A percentile compares a stretch with the other conserved stretches of the same genome.
Conservation (phyloP, 2,329 filamentous ascomycete genomes). For the Diaporthe humulicola region DNA sequence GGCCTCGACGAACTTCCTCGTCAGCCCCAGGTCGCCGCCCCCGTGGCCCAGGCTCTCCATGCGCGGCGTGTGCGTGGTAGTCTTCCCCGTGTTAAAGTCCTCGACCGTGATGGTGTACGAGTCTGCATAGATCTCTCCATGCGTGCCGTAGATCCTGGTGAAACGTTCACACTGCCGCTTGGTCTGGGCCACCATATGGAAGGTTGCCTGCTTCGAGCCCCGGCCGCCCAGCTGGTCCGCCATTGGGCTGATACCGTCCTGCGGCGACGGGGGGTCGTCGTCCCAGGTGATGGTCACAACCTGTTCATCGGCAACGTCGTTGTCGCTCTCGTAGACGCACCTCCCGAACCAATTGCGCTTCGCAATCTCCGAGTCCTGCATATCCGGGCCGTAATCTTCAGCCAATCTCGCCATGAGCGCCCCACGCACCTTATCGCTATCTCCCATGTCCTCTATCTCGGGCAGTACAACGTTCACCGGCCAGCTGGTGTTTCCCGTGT, state of each 20-base stretch:
- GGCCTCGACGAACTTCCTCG: constrained; percentile 85
- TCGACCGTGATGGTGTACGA: constrained; percentile 81
- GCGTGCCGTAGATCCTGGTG: constrained; percentile 86
- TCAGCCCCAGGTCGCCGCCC: constrained; percentile 84
- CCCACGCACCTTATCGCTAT: constrained; percentile 61
- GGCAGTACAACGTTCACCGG: constrained; percentile 91
- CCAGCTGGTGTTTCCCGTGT: constrained; percentile 79
- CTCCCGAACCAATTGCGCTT: constrained; percentile 85
- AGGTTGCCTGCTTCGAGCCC: constrained; percentile 85
- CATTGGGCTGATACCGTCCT: constrained; percentile 15
- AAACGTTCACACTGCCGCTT: constrained; percentile 88
- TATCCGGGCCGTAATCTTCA: constrained; percentile 67
- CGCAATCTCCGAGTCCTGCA: constrained; percentile 60
- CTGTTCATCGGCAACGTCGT: constrained; percentile 95
- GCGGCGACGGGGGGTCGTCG: constrained; percentile 67
- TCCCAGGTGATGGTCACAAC: constrained; percentile 90
- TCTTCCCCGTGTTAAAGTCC: constrained; percentile 73
- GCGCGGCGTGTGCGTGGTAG: constrained; percentile 70
- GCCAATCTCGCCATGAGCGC: constrained; percentile 54
- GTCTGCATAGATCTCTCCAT: constrained; percentile 90
- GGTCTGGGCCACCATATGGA: constrained; percentile 96
- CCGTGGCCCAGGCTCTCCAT: constrained; percentile 74
- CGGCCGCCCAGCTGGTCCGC: constrained; percentile 54
- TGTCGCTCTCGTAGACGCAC: constrained; percentile 95
- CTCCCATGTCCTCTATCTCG: constrained; percentile 83